phyloP scores from a whole-genome alignment of 2,329 filamentous ascomycete species.

The Endothia cerciana region DNA sequence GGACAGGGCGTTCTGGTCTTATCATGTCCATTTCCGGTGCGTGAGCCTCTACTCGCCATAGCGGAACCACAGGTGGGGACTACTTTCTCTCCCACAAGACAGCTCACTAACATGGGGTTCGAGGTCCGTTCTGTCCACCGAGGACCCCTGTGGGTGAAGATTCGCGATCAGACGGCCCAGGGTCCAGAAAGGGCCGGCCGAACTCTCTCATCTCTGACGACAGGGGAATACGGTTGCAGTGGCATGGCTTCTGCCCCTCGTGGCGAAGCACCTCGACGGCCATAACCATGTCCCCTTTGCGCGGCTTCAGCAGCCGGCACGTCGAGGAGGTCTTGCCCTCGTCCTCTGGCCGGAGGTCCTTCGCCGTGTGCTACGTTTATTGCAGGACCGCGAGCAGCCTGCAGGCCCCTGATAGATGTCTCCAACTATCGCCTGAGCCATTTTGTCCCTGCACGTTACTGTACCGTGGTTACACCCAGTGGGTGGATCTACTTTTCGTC shows the following conservation, averaged over 20 bases:
- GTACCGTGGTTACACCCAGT: background rate
- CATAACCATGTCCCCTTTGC: background rate
- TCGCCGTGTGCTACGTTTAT: background rate
- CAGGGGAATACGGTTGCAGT: background rate
- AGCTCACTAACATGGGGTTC: too few relatives aligned
- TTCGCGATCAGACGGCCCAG: too few relatives aligned
- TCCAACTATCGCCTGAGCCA: background rate
- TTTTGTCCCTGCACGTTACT: background rate
- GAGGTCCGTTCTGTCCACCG: too few relatives aligned
- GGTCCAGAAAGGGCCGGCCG: too few relatives aligned
- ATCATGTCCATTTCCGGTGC: too few relatives aligned
- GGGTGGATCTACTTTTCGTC: background rate
- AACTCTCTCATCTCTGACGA: background rate
- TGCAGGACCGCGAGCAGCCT: background rate
- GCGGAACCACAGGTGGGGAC: too few relatives aligned
- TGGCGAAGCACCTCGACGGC: background rate
- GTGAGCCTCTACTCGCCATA: too few relatives aligned
- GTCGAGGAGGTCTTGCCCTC: background rate
- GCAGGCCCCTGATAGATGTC: background rate
- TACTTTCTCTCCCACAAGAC: too few relatives aligned
- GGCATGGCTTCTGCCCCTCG: background rate
- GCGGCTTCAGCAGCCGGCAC: background rate
- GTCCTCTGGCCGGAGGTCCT: background rate
- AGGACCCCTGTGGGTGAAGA: too few relatives aligned
- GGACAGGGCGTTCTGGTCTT: too few relatives aligned